A percentile compares a stretch with the other conserved stretches of the same genome.
Evolutionary conservation across 768 basidiomycete genomes (phyloP).

Genomic region (Daedalea quercina): DNA sequence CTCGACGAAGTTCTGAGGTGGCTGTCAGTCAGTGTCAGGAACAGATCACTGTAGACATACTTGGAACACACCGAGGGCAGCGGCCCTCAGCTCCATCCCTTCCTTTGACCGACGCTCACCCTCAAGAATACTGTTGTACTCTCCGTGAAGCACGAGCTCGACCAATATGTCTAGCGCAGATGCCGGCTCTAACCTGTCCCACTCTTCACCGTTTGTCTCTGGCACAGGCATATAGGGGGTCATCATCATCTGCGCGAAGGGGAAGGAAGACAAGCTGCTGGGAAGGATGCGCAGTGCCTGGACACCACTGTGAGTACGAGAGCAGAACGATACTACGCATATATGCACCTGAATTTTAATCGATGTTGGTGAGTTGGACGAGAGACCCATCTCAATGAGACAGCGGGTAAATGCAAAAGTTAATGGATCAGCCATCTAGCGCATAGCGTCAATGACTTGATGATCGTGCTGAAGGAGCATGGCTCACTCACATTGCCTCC

Average conservation of each 20-base stretch:
- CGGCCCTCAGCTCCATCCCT: conserved; percentile 66
- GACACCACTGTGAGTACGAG: not conserved
- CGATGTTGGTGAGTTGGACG: conserved; percentile 87
- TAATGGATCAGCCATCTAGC: conserved; percentile 44
- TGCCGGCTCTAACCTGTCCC: conserved; percentile 79
- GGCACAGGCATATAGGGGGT: conserved; percentile 74
- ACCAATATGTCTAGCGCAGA: conserved; percentile 81
- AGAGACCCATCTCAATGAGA: conserved; percentile 80
- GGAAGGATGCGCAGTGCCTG: conserved; percentile 58
- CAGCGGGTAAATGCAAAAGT: conserved; percentile 59
- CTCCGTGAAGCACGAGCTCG: conserved; percentile 79
- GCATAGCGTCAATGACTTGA: not conserved
- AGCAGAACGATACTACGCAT: too few species aligned
- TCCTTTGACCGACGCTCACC: conserved; percentile 54
- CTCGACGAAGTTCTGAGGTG: conserved; percentile 62
- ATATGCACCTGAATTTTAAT: conserved; percentile 76
- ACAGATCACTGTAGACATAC: conserved; percentile 29
- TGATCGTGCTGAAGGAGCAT: not conserved
- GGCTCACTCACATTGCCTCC: conserved; percentile 47
- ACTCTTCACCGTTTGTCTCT: conserved; percentile 85
- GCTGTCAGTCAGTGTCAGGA: conserved; percentile 3
- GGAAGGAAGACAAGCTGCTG: conserved; percentile 40
- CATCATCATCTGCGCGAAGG: conserved; percentile 58
- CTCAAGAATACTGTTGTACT: conserved; percentile 64
- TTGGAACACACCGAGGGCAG: conserved; percentile 80